Evolutionary conservation across 768 basidiomycete genomes (phyloP).

Genomic region (Floccularia luteovirens): DNA sequence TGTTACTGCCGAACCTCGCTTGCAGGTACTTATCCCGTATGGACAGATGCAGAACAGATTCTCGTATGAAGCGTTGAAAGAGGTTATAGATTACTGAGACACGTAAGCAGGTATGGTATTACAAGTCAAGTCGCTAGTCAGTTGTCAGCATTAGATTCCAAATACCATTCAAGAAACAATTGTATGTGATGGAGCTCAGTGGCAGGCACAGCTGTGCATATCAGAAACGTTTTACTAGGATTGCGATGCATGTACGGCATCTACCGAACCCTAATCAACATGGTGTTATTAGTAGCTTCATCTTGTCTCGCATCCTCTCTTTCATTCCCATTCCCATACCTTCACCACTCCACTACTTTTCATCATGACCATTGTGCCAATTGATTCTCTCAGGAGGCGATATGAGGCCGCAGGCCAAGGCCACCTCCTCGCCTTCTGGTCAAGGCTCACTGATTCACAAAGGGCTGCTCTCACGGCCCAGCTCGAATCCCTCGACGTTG

Average conservation of each 20-base stretch:
- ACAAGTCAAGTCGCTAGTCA: too few relatives aligned
- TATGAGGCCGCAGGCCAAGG: constrained; percentile 80
- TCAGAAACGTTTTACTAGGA: background rate
- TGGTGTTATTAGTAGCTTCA: too few relatives aligned
- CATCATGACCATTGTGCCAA: constrained; percentile 37
- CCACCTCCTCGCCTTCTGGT: constrained; percentile 88
- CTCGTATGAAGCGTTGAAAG: too few relatives aligned
- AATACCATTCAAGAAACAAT: too few relatives aligned
- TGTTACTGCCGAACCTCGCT: too few relatives aligned
- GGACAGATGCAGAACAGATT: too few relatives aligned
- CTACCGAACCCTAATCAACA: constrained; percentile 9
- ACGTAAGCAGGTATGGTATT: too few relatives aligned
- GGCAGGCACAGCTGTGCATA: background rate
- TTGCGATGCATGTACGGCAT: constrained; percentile 9
- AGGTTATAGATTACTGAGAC: too few relatives aligned
- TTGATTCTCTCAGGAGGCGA: constrained; percentile 46
- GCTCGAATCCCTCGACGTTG: constrained; percentile 75
- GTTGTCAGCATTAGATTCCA: too few relatives aligned
- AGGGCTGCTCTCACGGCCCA: constrained; percentile 60
- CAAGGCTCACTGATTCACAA: constrained; percentile 56
- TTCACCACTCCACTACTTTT: background rate
- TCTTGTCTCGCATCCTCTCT: background rate
- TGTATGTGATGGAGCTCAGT: constrained; percentile 8
- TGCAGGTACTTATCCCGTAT: too few relatives aligned
- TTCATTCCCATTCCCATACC: too few relatives aligned